Percentiles rank a stretch among this genome's conserved stretches.
These are phyloP conservation scores for Gossypium stocksii DNA, from an alignment of 345 rosid genomes.

Conservation along the genomic window DNA sequence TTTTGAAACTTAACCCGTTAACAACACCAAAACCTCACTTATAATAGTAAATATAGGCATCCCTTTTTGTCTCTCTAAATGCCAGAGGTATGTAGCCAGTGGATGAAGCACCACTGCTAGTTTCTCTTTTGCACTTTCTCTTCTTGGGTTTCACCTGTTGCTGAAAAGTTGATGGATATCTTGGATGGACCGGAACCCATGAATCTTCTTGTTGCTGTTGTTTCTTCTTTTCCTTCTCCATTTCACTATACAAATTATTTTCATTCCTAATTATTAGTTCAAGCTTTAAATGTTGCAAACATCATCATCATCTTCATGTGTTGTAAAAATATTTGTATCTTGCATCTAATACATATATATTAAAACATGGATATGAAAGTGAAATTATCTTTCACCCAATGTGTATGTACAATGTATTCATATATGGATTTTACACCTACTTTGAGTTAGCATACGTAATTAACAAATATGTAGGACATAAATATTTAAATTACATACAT, in stretches of 20 bases:
- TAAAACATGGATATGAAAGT: too few species aligned
- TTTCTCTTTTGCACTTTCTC: not conserved
- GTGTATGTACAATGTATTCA: too few species aligned
- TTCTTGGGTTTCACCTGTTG: not conserved
- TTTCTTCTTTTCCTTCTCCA: not conserved
- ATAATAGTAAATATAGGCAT: constrained; percentile 5
- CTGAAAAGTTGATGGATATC: not conserved
- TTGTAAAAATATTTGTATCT: too few species aligned
- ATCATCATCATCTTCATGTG: not conserved
- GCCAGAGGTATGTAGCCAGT: constrained; percentile 9
- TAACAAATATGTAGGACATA: too few species aligned
- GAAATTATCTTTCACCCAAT: too few species aligned
- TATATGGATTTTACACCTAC: too few species aligned
- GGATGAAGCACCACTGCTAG: not conserved
- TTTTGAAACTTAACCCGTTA: not conserved
- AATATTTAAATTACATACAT: too few species aligned
- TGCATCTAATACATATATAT: not conserved
- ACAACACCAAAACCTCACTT: not conserved
- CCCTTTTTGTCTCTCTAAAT: constrained; percentile 5
- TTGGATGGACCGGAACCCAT: not conserved
- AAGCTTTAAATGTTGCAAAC: not conserved
- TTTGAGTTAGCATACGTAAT: too few species aligned
- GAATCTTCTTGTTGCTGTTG: not conserved
- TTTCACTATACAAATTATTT: not conserved
- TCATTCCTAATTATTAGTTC: not conserved